Evolutionary conservation across 225 moss, liverwort and hornwort species (phyloP).

Genomic region (Pseudisothecium myosuroides): DNA sequence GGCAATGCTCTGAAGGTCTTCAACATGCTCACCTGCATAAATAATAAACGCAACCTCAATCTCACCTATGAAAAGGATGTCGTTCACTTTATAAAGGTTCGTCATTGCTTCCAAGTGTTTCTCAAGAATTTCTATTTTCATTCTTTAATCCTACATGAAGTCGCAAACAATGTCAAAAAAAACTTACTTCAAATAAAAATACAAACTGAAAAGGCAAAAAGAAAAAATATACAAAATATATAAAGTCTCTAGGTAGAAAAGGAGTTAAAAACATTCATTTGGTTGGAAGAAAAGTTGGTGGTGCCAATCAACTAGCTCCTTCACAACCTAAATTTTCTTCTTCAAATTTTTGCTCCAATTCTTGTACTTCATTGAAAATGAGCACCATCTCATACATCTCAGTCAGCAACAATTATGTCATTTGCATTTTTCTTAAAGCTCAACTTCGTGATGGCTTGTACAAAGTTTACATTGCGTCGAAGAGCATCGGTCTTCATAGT

Average conservation of each 20-base stretch:
- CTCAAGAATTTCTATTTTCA: background rate
- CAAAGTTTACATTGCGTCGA: too few species aligned
- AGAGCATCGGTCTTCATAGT: rapidly evolving
- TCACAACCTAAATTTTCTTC: rapidly evolving
- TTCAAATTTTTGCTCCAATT: background rate
- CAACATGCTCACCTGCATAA: background rate
- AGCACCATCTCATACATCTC: background rate
- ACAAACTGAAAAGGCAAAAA: rapidly evolving
- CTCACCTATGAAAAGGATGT: rapidly evolving
- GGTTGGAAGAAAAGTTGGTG: background rate
- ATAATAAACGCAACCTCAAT: rapidly evolving
- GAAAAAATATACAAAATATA: background rate
- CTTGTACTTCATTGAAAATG: background rate
- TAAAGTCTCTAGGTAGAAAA: background rate
- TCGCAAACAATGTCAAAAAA: background rate
- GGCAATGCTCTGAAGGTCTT: too few species aligned
- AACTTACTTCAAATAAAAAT: background rate
- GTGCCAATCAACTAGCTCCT: background rate
- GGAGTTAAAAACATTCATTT: background rate
- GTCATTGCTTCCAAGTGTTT: background rate
- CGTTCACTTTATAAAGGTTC: background rate
- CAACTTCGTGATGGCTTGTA: background rate
- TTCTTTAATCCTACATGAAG: background rate
- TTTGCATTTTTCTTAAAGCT: background rate
- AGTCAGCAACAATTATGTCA: rapidly evolving